Base-by-base conservation (phyloP, 805 yeast genomes). In the Pichia membranifaciens region DNA sequence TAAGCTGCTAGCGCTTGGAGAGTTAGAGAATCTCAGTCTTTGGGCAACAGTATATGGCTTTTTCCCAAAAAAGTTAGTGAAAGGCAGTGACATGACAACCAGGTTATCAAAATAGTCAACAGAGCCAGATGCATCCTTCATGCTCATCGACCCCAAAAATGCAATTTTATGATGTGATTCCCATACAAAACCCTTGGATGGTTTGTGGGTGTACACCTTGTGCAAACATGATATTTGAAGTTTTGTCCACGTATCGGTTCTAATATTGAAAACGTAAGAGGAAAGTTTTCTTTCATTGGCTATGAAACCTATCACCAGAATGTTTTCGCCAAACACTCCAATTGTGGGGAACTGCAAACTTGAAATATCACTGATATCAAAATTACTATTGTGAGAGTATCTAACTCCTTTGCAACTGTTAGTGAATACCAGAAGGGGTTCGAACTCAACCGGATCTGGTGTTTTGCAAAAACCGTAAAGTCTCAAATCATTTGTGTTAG, bases 171-270 rank as follows among this genome's bases (percentile, higher is more conserved):
- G 91, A 61, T 85, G 95, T 0, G 90, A 82, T 29, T 74, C 75
- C 95, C 95, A 85, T 1, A 79, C 79, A 62, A 75, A 81, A 0
- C 84, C 79, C 51, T 79, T 81, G 78, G 86, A 79, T 43, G 82
- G 72, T 44, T 83, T 66, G 56, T 82, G 86, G 2, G 76, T 70
- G 28, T 75, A 75, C 29, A 71, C 66, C 41, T 73, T 76, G 52
- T 76, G 81, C 41, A 74, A 71, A 55, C 82, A 69, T 59, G 73
- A 70, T 37, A 73, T 72, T 15, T 78, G 81, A 21, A 85, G 62
- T 47, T 81, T 68, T 0, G 84, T 75, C 90, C 91, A 84, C 52
- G 75, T 76, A 1, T 73, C 72, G 0, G 84, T 71, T 0, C 78
- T 76, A 25, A 68, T 69, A 61, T 79, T 77, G 66, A 67, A 78